phyloP scores from a whole-genome alignment of 306 rosid genomes.

The Citrullus colocynthis region DNA sequence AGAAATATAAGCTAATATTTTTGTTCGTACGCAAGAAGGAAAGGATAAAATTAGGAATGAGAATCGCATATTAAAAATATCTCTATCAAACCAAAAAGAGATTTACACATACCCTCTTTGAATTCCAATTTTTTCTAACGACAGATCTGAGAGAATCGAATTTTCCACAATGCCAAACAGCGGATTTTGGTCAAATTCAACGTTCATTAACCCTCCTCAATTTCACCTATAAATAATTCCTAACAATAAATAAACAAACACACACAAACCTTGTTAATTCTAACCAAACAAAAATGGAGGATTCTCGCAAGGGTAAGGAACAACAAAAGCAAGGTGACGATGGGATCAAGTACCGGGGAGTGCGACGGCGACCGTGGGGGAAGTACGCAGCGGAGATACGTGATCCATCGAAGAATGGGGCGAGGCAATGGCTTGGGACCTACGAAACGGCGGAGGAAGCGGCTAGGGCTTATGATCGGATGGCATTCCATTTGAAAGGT shows the following conservation, averaged over 20 bases:
- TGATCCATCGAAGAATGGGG: slow-evolving; percentile 7
- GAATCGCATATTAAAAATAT: slow-evolving; percentile 24
- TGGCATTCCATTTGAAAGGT: slow-evolving; percentile 8
- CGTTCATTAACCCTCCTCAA: neutral
- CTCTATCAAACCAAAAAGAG: slow-evolving; percentile 39
- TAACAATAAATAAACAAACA: too few species aligned
- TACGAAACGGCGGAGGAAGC: slow-evolving; percentile 12
- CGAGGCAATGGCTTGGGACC: slow-evolving; percentile 12
- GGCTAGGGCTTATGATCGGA: slow-evolving; percentile 10
- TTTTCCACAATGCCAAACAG: slow-evolving; percentile 1
- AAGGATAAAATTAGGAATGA: neutral
- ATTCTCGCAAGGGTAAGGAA: slow-evolving; percentile 3
- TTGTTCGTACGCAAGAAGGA: slow-evolving; percentile 1
- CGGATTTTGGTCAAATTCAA: neutral
- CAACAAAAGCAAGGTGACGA: neutral
- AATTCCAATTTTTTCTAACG: neutral
- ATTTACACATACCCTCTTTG: slow-evolving; percentile 12
- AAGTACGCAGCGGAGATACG: slow-evolving; percentile 13
- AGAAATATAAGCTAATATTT: neutral
- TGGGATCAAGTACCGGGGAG: slow-evolving; percentile 9
- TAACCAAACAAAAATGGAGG: neutral
- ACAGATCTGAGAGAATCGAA: neutral
- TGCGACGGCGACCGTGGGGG: slow-evolving; percentile 12
- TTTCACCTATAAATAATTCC: neutral
- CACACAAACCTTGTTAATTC: neutral